Evolutionary conservation across 305 asterid genomes (phyloP).

Genomic region (Lippia alba): DNA sequence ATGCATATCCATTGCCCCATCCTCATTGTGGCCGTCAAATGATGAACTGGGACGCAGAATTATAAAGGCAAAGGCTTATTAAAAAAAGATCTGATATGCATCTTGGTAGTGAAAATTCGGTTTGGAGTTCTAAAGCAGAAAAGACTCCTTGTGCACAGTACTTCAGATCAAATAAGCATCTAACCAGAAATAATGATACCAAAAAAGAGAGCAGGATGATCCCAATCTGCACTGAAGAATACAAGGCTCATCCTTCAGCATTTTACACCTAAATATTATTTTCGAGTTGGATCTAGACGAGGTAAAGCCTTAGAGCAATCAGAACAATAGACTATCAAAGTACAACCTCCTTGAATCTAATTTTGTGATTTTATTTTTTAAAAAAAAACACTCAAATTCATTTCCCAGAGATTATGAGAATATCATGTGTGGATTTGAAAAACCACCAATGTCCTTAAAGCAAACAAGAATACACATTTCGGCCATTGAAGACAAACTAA

Average conservation of each 20-base stretch:
- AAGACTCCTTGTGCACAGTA: slow-evolving; percentile 12
- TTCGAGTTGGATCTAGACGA: slow-evolving; percentile 19
- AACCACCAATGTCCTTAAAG: slow-evolving; percentile 25
- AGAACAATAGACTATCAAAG: slow-evolving; percentile 11
- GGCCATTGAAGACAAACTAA: slow-evolving; percentile 23
- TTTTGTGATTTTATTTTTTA: neutral
- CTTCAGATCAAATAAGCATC: slow-evolving; percentile 17
- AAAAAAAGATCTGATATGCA: slow-evolving; percentile 25
- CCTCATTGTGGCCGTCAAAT: slow-evolving; percentile 80
- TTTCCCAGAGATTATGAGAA: slow-evolving; percentile 4
- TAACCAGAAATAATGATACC: slow-evolving; percentile 19
- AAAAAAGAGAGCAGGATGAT: slow-evolving; percentile 20
- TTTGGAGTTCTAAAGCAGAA: slow-evolving; percentile 21
- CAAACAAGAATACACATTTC: slow-evolving; percentile 24
- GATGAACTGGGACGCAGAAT: slow-evolving; percentile 60
- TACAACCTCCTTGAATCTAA: slow-evolving; percentile 18
- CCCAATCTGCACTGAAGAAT: slow-evolving; percentile 3
- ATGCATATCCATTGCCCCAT: slow-evolving; percentile 57
- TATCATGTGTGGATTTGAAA: slow-evolving; percentile 16
- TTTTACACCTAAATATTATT: slow-evolving; percentile 11
- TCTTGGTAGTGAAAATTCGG: slow-evolving; percentile 26
- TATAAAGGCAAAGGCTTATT: slow-evolving; percentile 34
- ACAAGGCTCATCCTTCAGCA: slow-evolving; percentile 25
- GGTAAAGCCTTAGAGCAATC: slow-evolving; percentile 16
- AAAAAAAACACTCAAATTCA: neutral